A percentile compares a stretch with the other conserved stretches of the same genome.
Evolutionary conservation across 2,329 filamentous ascomycete species (phyloP).

Genomic region (Aspergillus fructus): DNA sequence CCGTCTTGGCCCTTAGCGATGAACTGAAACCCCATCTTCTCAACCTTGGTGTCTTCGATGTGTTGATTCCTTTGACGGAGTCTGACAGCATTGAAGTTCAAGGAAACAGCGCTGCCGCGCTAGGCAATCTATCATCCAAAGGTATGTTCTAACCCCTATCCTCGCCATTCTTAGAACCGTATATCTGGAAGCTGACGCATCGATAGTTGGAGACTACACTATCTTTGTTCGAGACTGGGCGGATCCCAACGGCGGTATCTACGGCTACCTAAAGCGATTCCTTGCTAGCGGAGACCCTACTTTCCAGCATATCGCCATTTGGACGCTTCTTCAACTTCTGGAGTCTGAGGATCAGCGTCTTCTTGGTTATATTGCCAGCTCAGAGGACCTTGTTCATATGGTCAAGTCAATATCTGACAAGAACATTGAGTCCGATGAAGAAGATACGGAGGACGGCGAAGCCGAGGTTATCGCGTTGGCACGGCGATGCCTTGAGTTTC

Average conservation of each 20-base stretch:
- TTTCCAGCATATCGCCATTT: conserved; percentile 98
- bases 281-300: conserved; percentile 91
- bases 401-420: conserved; percentile 89
- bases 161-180: neutral
- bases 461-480: conserved; percentile 90
- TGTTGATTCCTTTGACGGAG: conserved; percentile 90
- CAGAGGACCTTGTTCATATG: conserved; percentile 87
- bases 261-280: conserved; percentile 91
- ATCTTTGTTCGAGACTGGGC: conserved; percentile 95
- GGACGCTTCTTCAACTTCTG: conserved; percentile 91
- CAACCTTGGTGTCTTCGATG: conserved; percentile 91
- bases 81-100: conserved; percentile 97
- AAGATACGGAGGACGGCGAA: conserved; percentile 85
- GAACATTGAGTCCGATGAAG: conserved; percentile 81
- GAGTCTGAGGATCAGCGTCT: conserved; percentile 91
- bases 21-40: conserved; percentile 90
- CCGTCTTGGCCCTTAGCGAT: conserved; percentile 90
- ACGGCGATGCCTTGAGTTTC: conserved; percentile 81
- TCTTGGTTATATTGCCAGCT: conserved; percentile 84
- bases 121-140: conserved; percentile 96
- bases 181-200: conserved; percentile 23
- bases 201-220: conserved; percentile 85
- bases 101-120: conserved; percentile 92
- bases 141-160: conserved; percentile 55
- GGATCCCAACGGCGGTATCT: conserved; percentile 88